These are phyloP conservation scores for Amniculicola lignicola DNA, from an alignment of 495 filamentous ascomycete genomes.

Conservation along the genomic window DNA sequence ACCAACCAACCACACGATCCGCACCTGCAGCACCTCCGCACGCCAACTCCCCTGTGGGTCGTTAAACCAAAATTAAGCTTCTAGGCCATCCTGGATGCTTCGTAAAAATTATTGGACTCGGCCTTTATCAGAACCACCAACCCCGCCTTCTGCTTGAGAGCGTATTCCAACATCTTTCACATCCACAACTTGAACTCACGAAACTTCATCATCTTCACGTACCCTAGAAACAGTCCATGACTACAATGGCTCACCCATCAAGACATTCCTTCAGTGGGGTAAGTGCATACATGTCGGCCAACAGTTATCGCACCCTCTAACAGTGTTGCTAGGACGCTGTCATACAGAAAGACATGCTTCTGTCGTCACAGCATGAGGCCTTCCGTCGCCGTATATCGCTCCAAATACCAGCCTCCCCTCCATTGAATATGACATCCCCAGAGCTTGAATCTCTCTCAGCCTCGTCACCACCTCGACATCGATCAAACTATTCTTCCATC, in stretches of 20 bases:
- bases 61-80: no score
- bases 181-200: no score
- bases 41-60: no score
- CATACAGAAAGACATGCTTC: slow-evolving; percentile 30
- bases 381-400: slow-evolving; percentile 35
- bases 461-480: slow-evolving; percentile 18
- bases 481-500: slow-evolving; percentile 3
- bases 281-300: not conserved
- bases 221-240: no score
- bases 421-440: slow-evolving; percentile 25
- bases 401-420: slow-evolving; percentile 21
- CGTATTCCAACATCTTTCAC: no score
- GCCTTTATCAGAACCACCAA: no score
- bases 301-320: slow-evolving; percentile 4
- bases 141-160: no score
- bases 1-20: not conserved
- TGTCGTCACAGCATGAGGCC: slow-evolving; percentile 34
- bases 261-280: slow-evolving; percentile 9
- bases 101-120: no score
- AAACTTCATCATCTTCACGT: no score
- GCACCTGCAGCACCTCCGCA: no score
- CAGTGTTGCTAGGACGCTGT: slow-evolving; percentile 8
- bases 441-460: slow-evolving; percentile 26
- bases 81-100: no score
- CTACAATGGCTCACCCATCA: slow-evolving; percentile 7